Evolutionary conservation across 495 filamentous ascomycete species (phyloP), one percentile per base, ranked within the genome.

Genomic region (Penicillium malachiteum): DNA sequence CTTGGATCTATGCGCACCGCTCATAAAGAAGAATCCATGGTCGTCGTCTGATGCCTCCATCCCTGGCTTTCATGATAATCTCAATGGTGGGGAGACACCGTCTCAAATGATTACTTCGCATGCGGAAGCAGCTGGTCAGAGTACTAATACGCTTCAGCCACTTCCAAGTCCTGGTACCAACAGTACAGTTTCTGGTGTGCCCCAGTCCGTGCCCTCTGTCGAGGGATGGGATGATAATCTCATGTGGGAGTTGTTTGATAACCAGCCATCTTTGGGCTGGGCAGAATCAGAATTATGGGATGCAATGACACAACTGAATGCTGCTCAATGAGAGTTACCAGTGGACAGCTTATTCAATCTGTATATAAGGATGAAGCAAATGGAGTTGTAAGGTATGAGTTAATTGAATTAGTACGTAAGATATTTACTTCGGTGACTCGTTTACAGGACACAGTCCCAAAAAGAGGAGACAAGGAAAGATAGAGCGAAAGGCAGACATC

Each of bases 161-260:
- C 38, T 58, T 31, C 54, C 51, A 9, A 45, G 41, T 46, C 30
- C 53, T 1, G 31, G 40, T 13, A 17, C 48, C 12, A 53, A 43
- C 17, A 60, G 39, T 5, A 41, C 30, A n/a, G n/a, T 14, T 2
- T 35, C 54, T 17, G 49, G 32, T 14, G 46, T 54, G 9, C 42
- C 56, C 16, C 52, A 30, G 8, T 48, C 64, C 13, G 26, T 46
- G 26, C 43, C 43, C 9, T 49, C 48, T 30, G 54, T 64, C 12
- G 59, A 57, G 18, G 62, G 59, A 10, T 70, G 67, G 67, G 48
- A 68, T 62, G 67, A 70, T 41, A 62, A 50, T 57, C 54, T 70
- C 37, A 65, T 70, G 60, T 70, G 67, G 67, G 65, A 70, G 50
- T 34, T 70, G 26, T 70, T 68, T 30, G 59, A 66, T 48, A 68